A percentile compares a stretch with the other conserved stretches of the same genome.
These are phyloP conservation scores for Astragalus glycyphyllos DNA, from an alignment of 306 rosid species.

Conservation along the genomic window DNA sequence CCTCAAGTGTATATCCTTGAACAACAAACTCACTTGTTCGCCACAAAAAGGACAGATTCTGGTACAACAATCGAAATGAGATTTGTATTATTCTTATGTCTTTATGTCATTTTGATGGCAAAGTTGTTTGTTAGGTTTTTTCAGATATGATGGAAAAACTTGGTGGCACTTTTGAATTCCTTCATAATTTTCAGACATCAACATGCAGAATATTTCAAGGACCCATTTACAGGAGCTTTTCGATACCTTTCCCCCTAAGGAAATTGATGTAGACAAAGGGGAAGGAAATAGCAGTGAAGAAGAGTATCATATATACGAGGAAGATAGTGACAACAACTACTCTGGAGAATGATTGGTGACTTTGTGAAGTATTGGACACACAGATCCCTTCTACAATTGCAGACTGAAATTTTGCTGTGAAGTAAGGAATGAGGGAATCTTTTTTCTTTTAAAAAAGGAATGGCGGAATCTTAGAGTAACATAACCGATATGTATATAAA, in stretches of 20 bases:
- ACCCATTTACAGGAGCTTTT: slow-evolving; percentile 82
- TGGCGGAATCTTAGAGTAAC: too few species aligned
- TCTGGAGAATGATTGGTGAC: slow-evolving; percentile 51
- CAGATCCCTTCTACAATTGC: neutral
- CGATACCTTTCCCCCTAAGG: slow-evolving; percentile 71
- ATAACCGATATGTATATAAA: too few species aligned
- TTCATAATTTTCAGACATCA: slow-evolving; percentile 56
- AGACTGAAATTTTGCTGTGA: neutral
- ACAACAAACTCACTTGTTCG: too few species aligned
- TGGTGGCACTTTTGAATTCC: slow-evolving; percentile 49
- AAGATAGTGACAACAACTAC: slow-evolving; percentile 57
- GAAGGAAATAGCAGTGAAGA: slow-evolving; percentile 58
- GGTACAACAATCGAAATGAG: too few species aligned
- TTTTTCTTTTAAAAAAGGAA: too few species aligned
- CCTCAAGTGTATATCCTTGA: too few species aligned
- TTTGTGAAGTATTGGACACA: neutral
- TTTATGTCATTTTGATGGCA: neutral
- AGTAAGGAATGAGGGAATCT: too few species aligned
- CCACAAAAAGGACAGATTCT: too few species aligned
- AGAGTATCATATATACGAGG: slow-evolving; percentile 72
- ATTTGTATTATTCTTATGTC: too few species aligned
- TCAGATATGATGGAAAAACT: slow-evolving; percentile 26
- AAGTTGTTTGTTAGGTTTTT: slow-evolving; percentile 8
- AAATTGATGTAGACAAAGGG: slow-evolving; percentile 41
- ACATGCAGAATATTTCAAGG: slow-evolving; percentile 67